Percentiles rank a stretch among this genome's conserved stretches.
Conservation (phyloP, 2,329 filamentous ascomycete genomes). For the Monosporascus ibericus region DNA sequence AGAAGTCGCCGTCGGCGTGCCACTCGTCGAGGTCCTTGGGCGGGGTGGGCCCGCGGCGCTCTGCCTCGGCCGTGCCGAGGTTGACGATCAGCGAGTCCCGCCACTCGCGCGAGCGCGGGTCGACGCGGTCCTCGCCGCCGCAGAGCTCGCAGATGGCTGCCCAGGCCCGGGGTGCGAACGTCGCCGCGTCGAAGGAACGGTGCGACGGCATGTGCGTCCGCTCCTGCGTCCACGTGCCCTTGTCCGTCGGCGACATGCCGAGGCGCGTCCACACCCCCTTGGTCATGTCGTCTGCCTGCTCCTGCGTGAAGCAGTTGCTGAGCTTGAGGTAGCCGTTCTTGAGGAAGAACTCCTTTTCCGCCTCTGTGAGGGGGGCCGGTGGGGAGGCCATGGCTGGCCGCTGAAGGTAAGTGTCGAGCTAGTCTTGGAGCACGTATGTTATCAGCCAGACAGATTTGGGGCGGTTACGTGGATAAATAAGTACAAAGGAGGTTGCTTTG, state of each 20-base stretch:
- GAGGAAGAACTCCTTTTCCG: conserved; percentile 41
- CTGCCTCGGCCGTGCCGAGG: conserved; percentile 50
- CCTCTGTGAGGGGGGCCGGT: conserved; percentile 21
- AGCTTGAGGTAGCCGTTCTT: conserved; percentile 50
- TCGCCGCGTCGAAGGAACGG: conserved; percentile 43
- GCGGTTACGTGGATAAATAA: too few relatives aligned
- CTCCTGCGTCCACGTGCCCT: conserved; percentile 57
- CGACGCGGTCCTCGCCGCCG: conserved; percentile 53
- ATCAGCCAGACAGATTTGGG: too few relatives aligned
- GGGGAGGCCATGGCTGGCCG: conserved; percentile 16
- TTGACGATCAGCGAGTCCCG: conserved; percentile 65
- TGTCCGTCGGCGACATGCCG: conserved; percentile 57
- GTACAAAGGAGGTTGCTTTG: too few relatives aligned
- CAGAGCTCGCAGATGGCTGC: conserved; percentile 59
- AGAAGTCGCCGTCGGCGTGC: conserved; percentile 70
- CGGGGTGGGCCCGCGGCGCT: conserved; percentile 37
- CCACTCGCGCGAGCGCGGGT: conserved; percentile 48
- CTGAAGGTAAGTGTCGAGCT: too few relatives aligned
- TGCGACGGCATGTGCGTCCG: conserved; percentile 61
- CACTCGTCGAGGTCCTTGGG: conserved; percentile 51
- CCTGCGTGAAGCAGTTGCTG: conserved; percentile 35
- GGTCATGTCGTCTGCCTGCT: conserved; percentile 22
- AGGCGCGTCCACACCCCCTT: conserved; percentile 57
- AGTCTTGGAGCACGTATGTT: too few relatives aligned
- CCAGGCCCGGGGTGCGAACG: conserved; percentile 61